A percentile compares a stretch with the other conserved stretches of the same genome.
phyloP scores from a whole-genome alignment of 345 rosid genomes.

The Dovyalis caffra region DNA sequence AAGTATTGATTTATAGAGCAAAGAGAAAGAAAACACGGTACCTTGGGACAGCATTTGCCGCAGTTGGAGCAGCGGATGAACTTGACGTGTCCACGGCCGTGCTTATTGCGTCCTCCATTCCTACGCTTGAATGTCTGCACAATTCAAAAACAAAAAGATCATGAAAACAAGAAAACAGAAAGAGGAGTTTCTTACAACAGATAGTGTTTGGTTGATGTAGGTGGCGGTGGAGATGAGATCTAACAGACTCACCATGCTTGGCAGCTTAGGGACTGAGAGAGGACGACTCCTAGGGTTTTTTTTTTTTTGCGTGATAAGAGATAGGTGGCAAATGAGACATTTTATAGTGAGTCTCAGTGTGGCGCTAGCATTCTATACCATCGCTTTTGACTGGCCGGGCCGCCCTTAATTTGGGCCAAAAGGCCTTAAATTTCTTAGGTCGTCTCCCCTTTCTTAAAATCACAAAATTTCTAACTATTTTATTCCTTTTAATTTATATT shows the following conservation, averaged over 20 bases:
- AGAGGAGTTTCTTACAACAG: background rate
- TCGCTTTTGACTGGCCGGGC: background rate
- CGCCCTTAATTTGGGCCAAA: background rate
- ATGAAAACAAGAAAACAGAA: background rate
- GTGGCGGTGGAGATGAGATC: background rate
- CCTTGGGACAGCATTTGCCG: slow-evolving; percentile 96
- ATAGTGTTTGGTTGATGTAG: background rate
- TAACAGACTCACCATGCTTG: background rate
- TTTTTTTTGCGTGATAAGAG: background rate
- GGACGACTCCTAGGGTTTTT: slow-evolving; percentile 12
- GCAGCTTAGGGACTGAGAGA: background rate
- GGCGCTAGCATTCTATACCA: background rate
- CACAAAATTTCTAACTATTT: no score
- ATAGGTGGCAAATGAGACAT: accelerated
- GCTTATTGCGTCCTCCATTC: slow-evolving; percentile 96
- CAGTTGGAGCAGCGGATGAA: slow-evolving; percentile 92
- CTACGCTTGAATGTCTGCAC: slow-evolving; percentile 83
- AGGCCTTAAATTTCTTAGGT: no score
- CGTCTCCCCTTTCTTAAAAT: no score
- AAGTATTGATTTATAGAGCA: background rate
- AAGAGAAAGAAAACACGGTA: background rate
- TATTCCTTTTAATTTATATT: no score
- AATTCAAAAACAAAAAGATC: background rate
- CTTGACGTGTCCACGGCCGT: slow-evolving; percentile 89
- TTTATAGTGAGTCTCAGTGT: background rate